A percentile compares a stretch with the other conserved stretches of the same genome.
Conservation (phyloP, 352 stramenopile species). For the Globisporangium radiosum region DNA sequence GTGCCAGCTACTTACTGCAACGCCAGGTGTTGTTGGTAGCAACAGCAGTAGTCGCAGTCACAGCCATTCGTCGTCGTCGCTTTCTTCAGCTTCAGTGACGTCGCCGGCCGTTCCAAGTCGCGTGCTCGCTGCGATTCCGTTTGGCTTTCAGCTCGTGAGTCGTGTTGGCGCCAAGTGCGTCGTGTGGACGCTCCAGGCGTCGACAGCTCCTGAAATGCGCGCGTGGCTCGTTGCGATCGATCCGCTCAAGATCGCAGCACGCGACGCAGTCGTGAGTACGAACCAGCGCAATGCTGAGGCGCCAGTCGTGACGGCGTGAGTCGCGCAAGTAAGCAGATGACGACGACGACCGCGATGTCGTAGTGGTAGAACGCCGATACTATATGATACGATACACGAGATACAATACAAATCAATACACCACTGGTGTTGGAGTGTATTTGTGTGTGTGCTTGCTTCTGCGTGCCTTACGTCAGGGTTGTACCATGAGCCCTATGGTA, state of each 20-base stretch:
- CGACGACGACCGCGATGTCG: too few species aligned
- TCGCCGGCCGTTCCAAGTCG: background rate
- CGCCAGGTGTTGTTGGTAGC: background rate
- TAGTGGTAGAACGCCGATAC: too few species aligned
- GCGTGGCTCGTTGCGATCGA: constrained; percentile 70
- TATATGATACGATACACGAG: too few species aligned
- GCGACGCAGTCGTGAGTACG: constrained; percentile 14
- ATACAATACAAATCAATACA: too few species aligned
- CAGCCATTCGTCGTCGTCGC: constrained; percentile 4
- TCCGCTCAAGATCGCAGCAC: constrained; percentile 53
- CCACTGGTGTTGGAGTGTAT: background rate
- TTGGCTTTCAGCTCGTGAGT: constrained; percentile 69
- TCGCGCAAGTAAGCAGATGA: too few species aligned
- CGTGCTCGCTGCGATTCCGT: constrained; percentile 25
- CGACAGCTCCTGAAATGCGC: constrained; percentile 51
- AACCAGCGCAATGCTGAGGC: constrained; percentile 15
- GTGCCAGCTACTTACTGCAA: constrained; percentile 42
- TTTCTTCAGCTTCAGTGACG: constrained; percentile 3
- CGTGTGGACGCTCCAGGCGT: constrained; percentile 73
- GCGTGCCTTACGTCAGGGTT: background rate
- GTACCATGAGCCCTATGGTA: too few species aligned
- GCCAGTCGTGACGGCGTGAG: constrained; percentile 21
- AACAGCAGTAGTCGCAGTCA: background rate
- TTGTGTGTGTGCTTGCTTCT: background rate
- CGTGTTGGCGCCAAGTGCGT: constrained; percentile 38